Percentiles rank a stretch among this genome's conserved stretches.
phyloP scores from a whole-genome alignment of 163 green algal genomes.

The Scenedesmus sp. region DNA sequence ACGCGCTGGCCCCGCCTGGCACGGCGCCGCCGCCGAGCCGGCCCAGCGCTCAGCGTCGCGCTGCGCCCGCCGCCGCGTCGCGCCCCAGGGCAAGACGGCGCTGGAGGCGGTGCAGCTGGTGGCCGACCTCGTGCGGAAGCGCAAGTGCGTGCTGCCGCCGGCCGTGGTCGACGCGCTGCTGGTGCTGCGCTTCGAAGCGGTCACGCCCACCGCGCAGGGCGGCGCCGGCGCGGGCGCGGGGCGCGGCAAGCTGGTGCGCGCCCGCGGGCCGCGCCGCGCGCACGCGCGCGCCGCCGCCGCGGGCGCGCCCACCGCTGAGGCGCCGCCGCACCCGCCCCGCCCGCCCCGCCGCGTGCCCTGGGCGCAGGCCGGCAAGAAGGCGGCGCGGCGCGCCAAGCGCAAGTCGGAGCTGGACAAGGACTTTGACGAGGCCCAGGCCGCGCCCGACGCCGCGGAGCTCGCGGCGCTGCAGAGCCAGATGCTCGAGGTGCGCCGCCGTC shows the following conservation, averaged over 20 bases:
- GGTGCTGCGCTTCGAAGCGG: slow-evolving; percentile 69
- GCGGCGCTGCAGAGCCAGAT: slow-evolving; percentile 59
- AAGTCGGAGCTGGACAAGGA: slow-evolving; percentile 65
- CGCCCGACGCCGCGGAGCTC: slow-evolving; percentile 50
- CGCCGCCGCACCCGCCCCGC: no score
- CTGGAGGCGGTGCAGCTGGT: slow-evolving; percentile 86
- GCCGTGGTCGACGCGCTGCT: slow-evolving; percentile 68
- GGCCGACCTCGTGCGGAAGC: slow-evolving; percentile 81
- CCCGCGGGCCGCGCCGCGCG: no score
- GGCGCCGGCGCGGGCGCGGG: neutral
- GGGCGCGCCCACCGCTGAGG: no score
- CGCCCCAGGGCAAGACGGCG: slow-evolving; percentile 24
- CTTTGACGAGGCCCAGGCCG: slow-evolving; percentile 76
- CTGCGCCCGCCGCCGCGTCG: neutral
- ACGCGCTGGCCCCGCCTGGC: neutral
- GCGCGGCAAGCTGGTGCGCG: slow-evolving; percentile 7
- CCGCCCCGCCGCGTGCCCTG: no score
- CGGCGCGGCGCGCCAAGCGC: slow-evolving; percentile 10
- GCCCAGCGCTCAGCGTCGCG: neutral
- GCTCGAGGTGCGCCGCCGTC: slow-evolving; percentile 19
- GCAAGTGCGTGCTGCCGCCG: slow-evolving; percentile 68
- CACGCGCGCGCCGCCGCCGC: no score
- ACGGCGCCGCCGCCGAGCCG: no score
- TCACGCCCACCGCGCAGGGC: slow-evolving; percentile 42
- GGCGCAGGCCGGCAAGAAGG: slow-evolving; percentile 38